phyloP scores from a whole-genome alignment of 129 eudicot species.

The Escallonia herrerae region DNA sequence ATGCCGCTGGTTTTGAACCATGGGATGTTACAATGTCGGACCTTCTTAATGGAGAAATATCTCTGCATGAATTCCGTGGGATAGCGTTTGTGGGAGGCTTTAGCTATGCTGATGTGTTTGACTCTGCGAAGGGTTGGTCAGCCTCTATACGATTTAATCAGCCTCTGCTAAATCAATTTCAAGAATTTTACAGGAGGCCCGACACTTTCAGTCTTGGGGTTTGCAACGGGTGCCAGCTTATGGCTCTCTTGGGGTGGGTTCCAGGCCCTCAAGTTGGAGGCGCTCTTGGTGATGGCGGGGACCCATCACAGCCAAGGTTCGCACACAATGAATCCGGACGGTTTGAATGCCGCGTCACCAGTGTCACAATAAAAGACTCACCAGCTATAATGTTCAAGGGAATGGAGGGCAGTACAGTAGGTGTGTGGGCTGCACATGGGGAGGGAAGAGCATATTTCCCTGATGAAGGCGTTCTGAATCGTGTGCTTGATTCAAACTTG shows the following conservation, averaged over 20 bases:
- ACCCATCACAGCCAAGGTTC: slow-evolving; percentile 84
- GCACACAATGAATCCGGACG: slow-evolving; percentile 82
- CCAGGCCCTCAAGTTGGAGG: slow-evolving; percentile 84
- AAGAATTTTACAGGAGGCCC: slow-evolving; percentile 58
- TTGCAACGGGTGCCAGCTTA: slow-evolving; percentile 98
- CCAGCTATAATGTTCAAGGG: slow-evolving; percentile 83
- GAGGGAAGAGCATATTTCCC: slow-evolving; percentile 98
- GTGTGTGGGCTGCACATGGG: slow-evolving; percentile 99
- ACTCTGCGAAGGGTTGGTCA: slow-evolving; percentile 96
- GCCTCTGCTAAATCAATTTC: slow-evolving; percentile 73
- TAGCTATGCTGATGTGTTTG: slow-evolving; percentile 95
- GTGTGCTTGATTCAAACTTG: slow-evolving; percentile 39
- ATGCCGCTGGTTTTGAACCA: slow-evolving; percentile 71
- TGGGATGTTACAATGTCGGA: slow-evolving; percentile 86
- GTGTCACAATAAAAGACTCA: slow-evolving; percentile 64
- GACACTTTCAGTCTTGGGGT: slow-evolving; percentile 94
- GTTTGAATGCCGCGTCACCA: slow-evolving; percentile 85
- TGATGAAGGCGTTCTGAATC: slow-evolving; percentile 36
- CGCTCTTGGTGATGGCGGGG: slow-evolving; percentile 57
- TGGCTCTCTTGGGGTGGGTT: slow-evolving; percentile 97
- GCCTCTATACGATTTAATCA: slow-evolving; percentile 85
- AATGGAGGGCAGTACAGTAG: slow-evolving; percentile 91
- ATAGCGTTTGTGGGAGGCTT: slow-evolving; percentile 91
- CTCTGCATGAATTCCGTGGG: slow-evolving; percentile 50
- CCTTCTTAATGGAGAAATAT: slow-evolving; percentile 52